phyloP scores from a whole-genome alignment of 768 basidiomycete genomes.

The Lyophyllum decastes region DNA sequence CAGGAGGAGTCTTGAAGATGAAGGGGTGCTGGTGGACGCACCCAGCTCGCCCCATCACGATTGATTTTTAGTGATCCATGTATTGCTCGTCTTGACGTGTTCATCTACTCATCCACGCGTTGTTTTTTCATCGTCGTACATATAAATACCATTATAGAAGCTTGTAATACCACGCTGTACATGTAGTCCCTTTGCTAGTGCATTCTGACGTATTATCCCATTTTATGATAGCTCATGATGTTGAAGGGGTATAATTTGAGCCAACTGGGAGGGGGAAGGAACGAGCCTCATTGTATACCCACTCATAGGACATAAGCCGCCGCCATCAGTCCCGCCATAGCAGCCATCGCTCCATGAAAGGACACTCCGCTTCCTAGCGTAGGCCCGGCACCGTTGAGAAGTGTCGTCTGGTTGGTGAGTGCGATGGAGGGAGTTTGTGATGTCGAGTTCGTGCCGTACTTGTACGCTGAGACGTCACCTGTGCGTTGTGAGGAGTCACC shows the following conservation, averaged over 20 bases:
- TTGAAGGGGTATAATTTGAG: not conserved
- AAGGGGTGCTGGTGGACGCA: conserved; percentile 28
- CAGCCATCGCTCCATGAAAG: conserved; percentile 22
- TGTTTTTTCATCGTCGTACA: not conserved
- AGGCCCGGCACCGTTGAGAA: conserved; percentile 47
- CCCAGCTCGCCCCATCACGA: conserved; percentile 5
- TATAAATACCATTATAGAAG: conserved; percentile 7
- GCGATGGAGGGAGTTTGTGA: conserved; percentile 51
- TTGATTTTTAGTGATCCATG: not conserved
- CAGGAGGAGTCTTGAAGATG: conserved; percentile 28
- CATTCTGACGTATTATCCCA: not conserved
- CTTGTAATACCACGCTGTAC: conserved; percentile 5
- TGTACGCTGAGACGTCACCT: conserved; percentile 59
- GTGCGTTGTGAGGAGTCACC: conserved; percentile 45
- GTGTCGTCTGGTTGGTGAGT: conserved; percentile 59
- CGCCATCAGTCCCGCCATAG: conserved; percentile 24
- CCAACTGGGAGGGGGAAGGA: not conserved
- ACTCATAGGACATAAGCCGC: conserved; percentile 20
- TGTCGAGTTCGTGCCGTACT: conserved; percentile 59
- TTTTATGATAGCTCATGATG: not conserved
- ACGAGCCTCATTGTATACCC: not conserved
- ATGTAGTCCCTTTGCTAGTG: conserved; percentile 1
- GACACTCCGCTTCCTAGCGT: conserved; percentile 3
- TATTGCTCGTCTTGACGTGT: not conserved
- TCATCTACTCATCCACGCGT: not conserved